These are phyloP conservation scores for Crithidia acanthocephali DNA, from an alignment of 208 protist species.

Conservation along the genomic window DNA sequence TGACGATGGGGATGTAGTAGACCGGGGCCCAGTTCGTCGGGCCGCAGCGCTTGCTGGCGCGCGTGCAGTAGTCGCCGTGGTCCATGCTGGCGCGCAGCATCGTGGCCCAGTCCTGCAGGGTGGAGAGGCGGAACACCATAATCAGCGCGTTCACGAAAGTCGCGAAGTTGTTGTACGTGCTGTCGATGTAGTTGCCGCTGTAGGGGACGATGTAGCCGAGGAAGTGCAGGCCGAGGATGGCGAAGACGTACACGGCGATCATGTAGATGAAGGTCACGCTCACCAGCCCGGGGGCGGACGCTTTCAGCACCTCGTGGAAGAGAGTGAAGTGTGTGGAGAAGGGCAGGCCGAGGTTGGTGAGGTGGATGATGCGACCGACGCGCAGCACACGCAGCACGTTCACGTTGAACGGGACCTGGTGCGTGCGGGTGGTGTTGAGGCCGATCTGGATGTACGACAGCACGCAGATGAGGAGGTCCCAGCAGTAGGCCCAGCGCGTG, in stretches of 20 bases:
- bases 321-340: conserved; percentile 62
- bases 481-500: conserved; percentile 79
- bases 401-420: conserved; percentile 87
- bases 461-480: conserved; percentile 78
- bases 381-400: conserved; percentile 90
- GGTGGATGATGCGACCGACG: conserved; percentile 70
- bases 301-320: conserved; percentile 67
- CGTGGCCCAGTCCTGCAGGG: conserved; percentile 87
- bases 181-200: conserved; percentile 66
- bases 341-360: conserved; percentile 56
- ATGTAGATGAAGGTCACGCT: conserved; percentile 85
- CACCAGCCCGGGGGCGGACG: conserved; percentile 70
- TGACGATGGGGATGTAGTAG: conserved; percentile 85
- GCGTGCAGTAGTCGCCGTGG: conserved; percentile 52
- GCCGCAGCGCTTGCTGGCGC: conserved; percentile 57
- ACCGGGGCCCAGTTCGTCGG: conserved; percentile 81
- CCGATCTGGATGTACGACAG: conserved; percentile 87
- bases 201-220: conserved; percentile 84
- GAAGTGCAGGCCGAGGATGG: conserved; percentile 89
- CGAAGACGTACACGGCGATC: conserved; percentile 88
- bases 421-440: conserved; percentile 54
- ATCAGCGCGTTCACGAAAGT: conserved; percentile 88
- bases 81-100: conserved; percentile 83
- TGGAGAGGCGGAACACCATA: conserved; percentile 88
- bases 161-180: conserved; percentile 86